Base-by-base conservation (phyloP, 2,329 filamentous ascomycete species). In the Claviceps citrina region DNA sequence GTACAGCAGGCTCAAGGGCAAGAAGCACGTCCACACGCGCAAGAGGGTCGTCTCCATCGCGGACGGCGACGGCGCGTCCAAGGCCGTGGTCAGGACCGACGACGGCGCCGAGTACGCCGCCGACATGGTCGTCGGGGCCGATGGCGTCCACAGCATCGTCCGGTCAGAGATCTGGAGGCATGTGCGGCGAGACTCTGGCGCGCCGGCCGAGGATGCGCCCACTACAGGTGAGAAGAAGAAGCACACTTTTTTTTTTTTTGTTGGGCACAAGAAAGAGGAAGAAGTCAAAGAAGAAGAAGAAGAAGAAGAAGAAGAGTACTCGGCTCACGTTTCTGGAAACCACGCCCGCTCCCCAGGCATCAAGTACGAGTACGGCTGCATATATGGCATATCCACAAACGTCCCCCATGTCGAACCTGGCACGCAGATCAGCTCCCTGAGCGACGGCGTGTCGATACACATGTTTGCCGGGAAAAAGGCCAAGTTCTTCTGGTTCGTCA, bases 101-200 rank as follows among this genome's bases (percentile, higher is more conserved):
- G 62, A 66, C 42, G 59, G 61, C 1, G 49, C 47, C 3, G 44
- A 47, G 3, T 55, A 60, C 40, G 42, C 43, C 1, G 64, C 57
- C 1, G 58, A 60, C 32, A 51, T 68, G 10, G 44, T 66, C 5
- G 49, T 67, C 18, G 64, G 64, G 13, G 56, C 58, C 7, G 63
- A 67, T 46, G 64, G 64, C 4, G 59, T 64, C 5, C 56, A 62
- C 35, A 65, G 61, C 44, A 48, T 46, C 9, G 43, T 47, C 5
- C 32, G 47, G 13, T 31, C 36, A 1, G 28, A 44, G n/a, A 54
- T 55, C 46, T 54, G 49, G 47, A 30, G 51, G 9, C 44, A 49
- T 24, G 45, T 48, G 13, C 43, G 45, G 34, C 35, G 42, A 20
- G 33, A 16, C 1, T 31, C 26, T 1, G 45, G 44, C 2, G 47